phyloP scores from a whole-genome alignment of 768 basidiomycete species.

The Leccinum truebloodii region DNA sequence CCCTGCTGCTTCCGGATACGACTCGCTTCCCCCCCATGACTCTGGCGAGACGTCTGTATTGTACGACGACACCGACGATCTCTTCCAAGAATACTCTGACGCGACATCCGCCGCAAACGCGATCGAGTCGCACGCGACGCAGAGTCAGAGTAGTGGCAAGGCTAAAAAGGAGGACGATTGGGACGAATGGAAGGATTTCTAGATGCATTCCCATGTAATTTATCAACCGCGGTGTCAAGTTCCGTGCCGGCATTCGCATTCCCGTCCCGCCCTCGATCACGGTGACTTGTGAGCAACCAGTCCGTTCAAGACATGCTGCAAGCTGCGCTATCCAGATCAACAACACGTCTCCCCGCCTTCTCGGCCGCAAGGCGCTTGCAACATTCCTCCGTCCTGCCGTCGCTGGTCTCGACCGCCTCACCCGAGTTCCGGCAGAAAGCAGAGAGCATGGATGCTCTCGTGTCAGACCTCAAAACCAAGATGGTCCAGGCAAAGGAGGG shows the following conservation, averaged over 20 bases:
- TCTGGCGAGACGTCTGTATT: slow-evolving; percentile 56
- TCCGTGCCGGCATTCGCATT: slow-evolving; percentile 24
- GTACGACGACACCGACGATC: slow-evolving; percentile 66
- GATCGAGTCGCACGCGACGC: slow-evolving; percentile 9
- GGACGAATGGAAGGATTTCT: slow-evolving; percentile 86
- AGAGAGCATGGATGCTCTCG: slow-evolving; percentile 67
- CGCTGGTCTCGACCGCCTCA: slow-evolving; percentile 63
- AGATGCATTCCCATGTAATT: slow-evolving; percentile 24
- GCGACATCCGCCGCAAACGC: slow-evolving; percentile 18
- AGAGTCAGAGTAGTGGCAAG: slow-evolving; percentile 12
- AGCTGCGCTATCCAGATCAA: slow-evolving; percentile 16
- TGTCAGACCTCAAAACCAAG: slow-evolving; percentile 63
- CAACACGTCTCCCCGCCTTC: slow-evolving; percentile 1
- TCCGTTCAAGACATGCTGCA: slow-evolving; percentile 22
- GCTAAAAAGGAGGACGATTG: slow-evolving; percentile 55
- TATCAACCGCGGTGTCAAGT: slow-evolving; percentile 13
- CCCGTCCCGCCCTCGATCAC: neutral
- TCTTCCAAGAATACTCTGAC: slow-evolving; percentile 45
- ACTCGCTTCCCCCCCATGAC: slow-evolving; percentile 45
- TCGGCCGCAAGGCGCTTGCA: slow-evolving; percentile 40
- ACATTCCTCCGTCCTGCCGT: slow-evolving; percentile 75
- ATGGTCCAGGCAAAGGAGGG: slow-evolving; percentile 62
- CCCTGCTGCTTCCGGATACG: slow-evolving; percentile 55
- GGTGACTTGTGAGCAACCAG: neutral
- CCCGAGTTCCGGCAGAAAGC: slow-evolving; percentile 72